Conservation (phyloP, 2,329 filamentous ascomycete genomes). For the Aureobasidium sp. region DNA sequence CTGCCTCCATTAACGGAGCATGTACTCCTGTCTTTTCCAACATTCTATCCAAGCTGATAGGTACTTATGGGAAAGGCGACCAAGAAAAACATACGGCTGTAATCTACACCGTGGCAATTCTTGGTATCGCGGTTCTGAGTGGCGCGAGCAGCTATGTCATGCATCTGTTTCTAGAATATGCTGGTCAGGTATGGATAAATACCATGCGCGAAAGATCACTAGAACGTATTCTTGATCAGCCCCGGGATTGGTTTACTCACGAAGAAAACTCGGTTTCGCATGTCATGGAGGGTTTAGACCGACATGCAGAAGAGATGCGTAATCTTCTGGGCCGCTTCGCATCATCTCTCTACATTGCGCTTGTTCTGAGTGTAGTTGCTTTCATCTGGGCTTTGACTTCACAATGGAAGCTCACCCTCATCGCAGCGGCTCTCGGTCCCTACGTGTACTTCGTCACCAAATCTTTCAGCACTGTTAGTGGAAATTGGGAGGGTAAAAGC, state of each 20-base stretch:
- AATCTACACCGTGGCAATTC: constrained; percentile 63
- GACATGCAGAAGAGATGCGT: constrained; percentile 80
- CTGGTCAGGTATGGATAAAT: constrained; percentile 72
- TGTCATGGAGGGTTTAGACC: constrained; percentile 67
- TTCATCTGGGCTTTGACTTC: constrained; percentile 66
- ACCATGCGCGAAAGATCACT: constrained; percentile 61
- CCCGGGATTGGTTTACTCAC: constrained; percentile 69
- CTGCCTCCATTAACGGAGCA: constrained; percentile 57
- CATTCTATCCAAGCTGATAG: constrained; percentile 65
- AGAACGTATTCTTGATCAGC: constrained; percentile 64
- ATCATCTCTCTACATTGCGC: constrained; percentile 60
- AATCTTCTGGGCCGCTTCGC: constrained; percentile 74
- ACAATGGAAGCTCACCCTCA: constrained; percentile 74
- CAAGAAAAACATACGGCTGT: constrained; percentile 46
- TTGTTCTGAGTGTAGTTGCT: constrained; percentile 61
- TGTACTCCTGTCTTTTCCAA: constrained; percentile 70
- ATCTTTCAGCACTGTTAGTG: constrained; percentile 57
- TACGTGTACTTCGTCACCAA: constrained; percentile 60
- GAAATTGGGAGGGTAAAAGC: constrained; percentile 64
- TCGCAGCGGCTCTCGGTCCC: constrained; percentile 63
- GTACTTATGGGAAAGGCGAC: constrained; percentile 56
- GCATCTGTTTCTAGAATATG: constrained; percentile 64
- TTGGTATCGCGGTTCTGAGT: constrained; percentile 62
- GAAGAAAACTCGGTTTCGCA: constrained; percentile 56
- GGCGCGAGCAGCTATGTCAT: constrained; percentile 58